Evolutionary conservation across 208 protist genomes (phyloP), one percentile per base, ranked within the genome.

Genomic region (Acanthamoeba healyi): DNA sequence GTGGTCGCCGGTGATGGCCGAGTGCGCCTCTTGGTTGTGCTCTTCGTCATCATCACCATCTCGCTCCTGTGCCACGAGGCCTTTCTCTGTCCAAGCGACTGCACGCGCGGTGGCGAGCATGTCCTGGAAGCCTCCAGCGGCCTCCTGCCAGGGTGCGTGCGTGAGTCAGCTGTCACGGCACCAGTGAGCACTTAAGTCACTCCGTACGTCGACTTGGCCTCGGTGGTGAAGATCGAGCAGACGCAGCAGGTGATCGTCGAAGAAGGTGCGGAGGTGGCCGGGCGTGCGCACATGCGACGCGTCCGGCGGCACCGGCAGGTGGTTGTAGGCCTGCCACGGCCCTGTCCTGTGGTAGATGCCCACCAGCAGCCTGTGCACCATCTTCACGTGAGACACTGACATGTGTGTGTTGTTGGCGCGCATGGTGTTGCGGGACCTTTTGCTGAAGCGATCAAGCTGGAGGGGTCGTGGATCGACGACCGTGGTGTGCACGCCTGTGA

Each of bases 31-130:
- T 70, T 36, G 14, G 61, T 87, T 87, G 7, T 7, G 46, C 46
- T 87, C 24, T 26, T 6, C 9, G 9, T n/a, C 9, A n/a, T n/a
- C n/a, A n/a, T n/a, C n/a, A n/a, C n/a, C n/a, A n/a, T n/a, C n/a
- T n/a, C n/a, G n/a, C 14, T 17, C n/a, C 58, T 38, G 10, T 9
- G 79, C 79, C 40, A 61, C 36, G 24, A 87, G 49, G 19, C 79
- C 79, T 29, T 87, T 87, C 44, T 87, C 79, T n/a, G 79, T 87
- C 79, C 79, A 87, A 10, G n/a, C 40, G 10, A 87, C 79, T 6
- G 38, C 40, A 22, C 49, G 40, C 24, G 79, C 79, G 22, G 4
- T 4, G 14, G n/a, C 49, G 15, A 87, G 12, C n/a, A 17, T 40
- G 5, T 17, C n/a, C 14, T 61, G 4, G 17, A 61, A 79, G 10